These are phyloP conservation scores for Aspergillus sp. DNA, from an alignment of 2,329 filamentous ascomycete species.

Conservation along the genomic window DNA sequence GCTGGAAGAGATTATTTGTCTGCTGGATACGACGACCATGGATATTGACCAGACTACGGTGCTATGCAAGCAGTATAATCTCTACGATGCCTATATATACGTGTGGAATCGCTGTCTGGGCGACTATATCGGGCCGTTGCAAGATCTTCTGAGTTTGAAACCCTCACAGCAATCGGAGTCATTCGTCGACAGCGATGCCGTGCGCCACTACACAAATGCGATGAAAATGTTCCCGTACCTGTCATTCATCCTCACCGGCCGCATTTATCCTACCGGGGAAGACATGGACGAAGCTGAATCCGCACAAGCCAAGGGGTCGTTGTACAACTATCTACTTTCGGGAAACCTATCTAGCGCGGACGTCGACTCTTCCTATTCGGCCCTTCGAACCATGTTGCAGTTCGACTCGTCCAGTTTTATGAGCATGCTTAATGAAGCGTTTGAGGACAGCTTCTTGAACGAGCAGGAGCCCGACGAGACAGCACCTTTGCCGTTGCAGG, in stretches of 20 bases:
- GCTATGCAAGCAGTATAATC: constrained; percentile 80
- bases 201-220: constrained; percentile 55
- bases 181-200: constrained; percentile 36
- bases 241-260: constrained; percentile 80
- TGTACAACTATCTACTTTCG: constrained; percentile 92
- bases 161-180: constrained; percentile 11
- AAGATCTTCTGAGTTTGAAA: constrained; percentile 60
- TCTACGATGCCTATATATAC: constrained; percentile 94
- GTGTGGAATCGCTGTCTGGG: constrained; percentile 87
- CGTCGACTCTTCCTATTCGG: constrained; percentile 57
- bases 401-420: constrained; percentile 89
- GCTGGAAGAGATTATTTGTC: constrained; percentile 89
- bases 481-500: constrained; percentile 19
- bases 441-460: constrained; percentile 90
- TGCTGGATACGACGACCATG: constrained; percentile 80
- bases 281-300: constrained; percentile 64
- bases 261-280: constrained; percentile 82
- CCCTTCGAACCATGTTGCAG: constrained; percentile 72
- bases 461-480: constrained; percentile 60
- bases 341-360: constrained; percentile 45
- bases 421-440: constrained; percentile 92
- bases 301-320: constrained; percentile 68
- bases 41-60: constrained; percentile 89
- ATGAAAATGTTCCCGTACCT: constrained; percentile 92
- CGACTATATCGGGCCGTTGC: constrained; percentile 85